phyloP scores from a whole-genome alignment of 78 protist genomes.

The Monocercomonoides exilis region DNA sequence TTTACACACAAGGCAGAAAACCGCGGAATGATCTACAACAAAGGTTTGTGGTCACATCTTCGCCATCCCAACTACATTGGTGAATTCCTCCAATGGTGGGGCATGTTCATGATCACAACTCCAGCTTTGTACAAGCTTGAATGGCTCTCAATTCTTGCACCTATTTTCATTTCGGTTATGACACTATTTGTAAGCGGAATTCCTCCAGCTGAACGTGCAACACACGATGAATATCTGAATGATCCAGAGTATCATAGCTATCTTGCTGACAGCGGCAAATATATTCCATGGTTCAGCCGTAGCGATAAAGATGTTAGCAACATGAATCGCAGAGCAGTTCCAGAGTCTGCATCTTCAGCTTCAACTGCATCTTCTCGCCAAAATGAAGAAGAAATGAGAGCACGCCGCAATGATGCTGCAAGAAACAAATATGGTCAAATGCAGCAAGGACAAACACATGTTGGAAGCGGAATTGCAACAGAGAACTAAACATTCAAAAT shows the following conservation, averaged over 20 bases:
- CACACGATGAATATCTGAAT: background rate
- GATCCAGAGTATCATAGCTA: background rate
- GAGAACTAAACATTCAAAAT: too few relatives aligned
- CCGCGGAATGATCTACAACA: background rate
- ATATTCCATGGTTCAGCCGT: background rate
- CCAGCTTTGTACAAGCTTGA: background rate
- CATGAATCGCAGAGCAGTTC: too few relatives aligned
- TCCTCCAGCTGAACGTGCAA: background rate
- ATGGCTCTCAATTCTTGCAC: background rate
- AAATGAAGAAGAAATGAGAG: too few relatives aligned
- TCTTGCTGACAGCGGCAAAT: background rate
- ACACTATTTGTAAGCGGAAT: background rate
- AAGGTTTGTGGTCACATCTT: background rate
- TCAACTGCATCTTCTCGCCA: too few relatives aligned
- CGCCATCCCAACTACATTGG: conserved; percentile 3
- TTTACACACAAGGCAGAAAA: background rate
- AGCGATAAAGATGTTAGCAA: too few relatives aligned
- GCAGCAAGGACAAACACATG: too few relatives aligned
- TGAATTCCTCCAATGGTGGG: background rate
- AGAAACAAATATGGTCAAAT: too few relatives aligned
- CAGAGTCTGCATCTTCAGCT: too few relatives aligned
- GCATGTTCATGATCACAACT: background rate
- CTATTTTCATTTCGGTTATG: background rate
- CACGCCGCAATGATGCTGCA: too few relatives aligned
- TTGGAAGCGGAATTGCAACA: too few relatives aligned